These are phyloP conservation scores for Cardamine chenopodiifolia DNA, from an alignment of 345 rosid genomes.

Conservation along the genomic window DNA sequence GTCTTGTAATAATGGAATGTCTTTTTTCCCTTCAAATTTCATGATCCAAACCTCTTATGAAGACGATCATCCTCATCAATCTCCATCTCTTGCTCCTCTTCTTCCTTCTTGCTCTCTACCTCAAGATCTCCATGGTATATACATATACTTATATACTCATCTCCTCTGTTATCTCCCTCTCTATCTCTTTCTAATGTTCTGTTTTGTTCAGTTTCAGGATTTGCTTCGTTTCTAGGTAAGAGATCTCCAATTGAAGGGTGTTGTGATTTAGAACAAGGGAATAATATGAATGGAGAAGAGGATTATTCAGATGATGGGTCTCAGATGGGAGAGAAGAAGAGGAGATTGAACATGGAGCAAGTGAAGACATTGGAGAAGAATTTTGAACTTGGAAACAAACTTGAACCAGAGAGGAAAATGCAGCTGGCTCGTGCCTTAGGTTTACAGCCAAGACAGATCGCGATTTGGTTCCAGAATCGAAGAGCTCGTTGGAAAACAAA, in stretches of 20 bases:
- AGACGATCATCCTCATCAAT: conserved; percentile 62
- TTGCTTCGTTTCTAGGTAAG: conserved; percentile 82
- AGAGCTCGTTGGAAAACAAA: conserved; percentile 98
- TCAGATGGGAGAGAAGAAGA: conserved; percentile 93
- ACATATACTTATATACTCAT: neutral
- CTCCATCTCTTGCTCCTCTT: conserved; percentile 52
- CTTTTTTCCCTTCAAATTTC: conserved; percentile 84
- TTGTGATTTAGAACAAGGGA: conserved; percentile 46
- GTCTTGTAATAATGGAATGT: conserved; percentile 90
- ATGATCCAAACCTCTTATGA: conserved; percentile 78
- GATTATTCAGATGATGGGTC: conserved; percentile 94
- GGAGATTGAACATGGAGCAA: conserved; percentile 91
- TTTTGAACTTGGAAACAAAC: conserved; percentile 95
- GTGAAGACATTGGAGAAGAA: conserved; percentile 93
- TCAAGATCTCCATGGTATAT: conserved; percentile 81
- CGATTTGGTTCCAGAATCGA: conserved; percentile 97
- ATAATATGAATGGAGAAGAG: conserved; percentile 63
- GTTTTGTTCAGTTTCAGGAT: conserved; percentile 50
- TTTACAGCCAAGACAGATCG: conserved; percentile 95
- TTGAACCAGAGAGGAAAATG: conserved; percentile 98
- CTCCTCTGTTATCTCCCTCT: neutral
- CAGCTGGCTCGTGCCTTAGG: conserved; percentile 93
- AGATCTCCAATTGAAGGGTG: conserved; percentile 72
- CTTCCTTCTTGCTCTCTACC: conserved; percentile 69
- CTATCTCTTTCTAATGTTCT: conserved; percentile 2